phyloP scores from a whole-genome alignment of 108 stramenopile genomes.

The Cyclotella kingstonii region DNA sequence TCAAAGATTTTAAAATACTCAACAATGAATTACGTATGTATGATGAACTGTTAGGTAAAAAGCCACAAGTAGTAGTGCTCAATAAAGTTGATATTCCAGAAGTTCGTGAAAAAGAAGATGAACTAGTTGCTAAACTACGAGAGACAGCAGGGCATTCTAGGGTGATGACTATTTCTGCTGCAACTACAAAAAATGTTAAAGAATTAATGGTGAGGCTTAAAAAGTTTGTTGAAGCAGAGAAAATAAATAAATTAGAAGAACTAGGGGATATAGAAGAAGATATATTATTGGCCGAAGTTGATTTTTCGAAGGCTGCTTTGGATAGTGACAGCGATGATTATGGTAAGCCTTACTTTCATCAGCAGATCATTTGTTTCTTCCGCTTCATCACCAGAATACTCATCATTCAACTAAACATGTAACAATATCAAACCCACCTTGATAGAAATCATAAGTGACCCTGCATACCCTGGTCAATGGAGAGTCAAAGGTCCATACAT shows the following conservation, averaged over 20 bases:
- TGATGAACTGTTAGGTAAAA: constrained; percentile 80
- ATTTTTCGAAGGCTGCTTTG: constrained; percentile 74
- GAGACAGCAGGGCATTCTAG: constrained; percentile 78
- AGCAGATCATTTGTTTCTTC: background rate
- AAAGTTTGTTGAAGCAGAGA: constrained; percentile 82
- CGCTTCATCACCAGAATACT: background rate
- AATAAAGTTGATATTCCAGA: constrained; percentile 93
- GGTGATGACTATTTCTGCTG: constrained; percentile 86
- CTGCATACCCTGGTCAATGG: constrained; percentile 90
- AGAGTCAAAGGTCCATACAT: constrained; percentile 78
- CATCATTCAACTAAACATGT: background rate
- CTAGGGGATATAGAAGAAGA: constrained; percentile 62
- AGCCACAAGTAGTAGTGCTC: constrained; percentile 94
- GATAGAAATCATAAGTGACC: constrained; percentile 85
- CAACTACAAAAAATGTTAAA: constrained; percentile 77
- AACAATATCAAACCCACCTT: background rate
- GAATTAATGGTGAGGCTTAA: constrained; percentile 91
- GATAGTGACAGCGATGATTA: constrained; percentile 85
- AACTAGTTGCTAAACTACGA: constrained; percentile 64
- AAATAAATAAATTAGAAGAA: constrained; percentile 63
- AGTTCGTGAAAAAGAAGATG: constrained; percentile 72
- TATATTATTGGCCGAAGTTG: constrained; percentile 74
- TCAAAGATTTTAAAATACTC: constrained; percentile 91
- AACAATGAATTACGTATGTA: constrained; percentile 88
- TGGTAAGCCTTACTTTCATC: constrained; percentile 46